Conservation (phyloP, 148 eudicot species). For the Oxyria digyna region DNA sequence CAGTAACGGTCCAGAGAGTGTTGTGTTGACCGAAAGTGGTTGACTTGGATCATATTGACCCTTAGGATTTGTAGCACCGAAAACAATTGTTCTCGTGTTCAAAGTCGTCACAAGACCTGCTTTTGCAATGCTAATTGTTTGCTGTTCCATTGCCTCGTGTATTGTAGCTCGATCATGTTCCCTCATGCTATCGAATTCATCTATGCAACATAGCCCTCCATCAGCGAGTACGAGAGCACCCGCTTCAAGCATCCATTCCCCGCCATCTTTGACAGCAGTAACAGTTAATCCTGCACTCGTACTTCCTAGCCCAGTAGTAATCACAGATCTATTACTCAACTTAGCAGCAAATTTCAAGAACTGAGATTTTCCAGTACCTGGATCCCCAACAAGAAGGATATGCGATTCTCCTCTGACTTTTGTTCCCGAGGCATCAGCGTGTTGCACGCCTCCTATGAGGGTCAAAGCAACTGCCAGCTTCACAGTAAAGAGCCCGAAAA, state of each 20-base stretch:
- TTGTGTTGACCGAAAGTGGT: constrained; percentile 80
- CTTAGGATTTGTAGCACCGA: constrained; percentile 98
- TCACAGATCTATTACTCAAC: constrained; percentile 81
- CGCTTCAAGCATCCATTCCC: constrained; percentile 99
- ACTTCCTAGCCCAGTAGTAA: constrained; percentile 90
- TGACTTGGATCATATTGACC: constrained; percentile 93
- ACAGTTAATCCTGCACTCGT: constrained; percentile 97
- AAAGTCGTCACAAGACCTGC: constrained; percentile 98
- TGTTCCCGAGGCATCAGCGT: constrained; percentile 91
- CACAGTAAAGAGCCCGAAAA: constrained; percentile 92
- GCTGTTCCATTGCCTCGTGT: constrained; percentile 99
- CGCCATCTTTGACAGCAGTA: constrained; percentile 92
- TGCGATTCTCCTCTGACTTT: constrained; percentile 96
- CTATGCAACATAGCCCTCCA: constrained; percentile 97
- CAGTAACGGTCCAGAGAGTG: constrained; percentile 92
- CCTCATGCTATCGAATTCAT: constrained; percentile 95
- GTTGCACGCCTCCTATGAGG: constrained; percentile 95
- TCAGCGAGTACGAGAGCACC: constrained; percentile 97
- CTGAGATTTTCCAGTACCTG: constrained; percentile 93
- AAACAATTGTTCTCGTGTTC: constrained; percentile 75
- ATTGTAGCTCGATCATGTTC: constrained; percentile 98
- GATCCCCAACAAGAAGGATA: constrained; percentile 95
- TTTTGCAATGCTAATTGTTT: constrained; percentile 93
- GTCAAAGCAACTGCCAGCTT: constrained; percentile 93
- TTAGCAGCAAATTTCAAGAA: constrained; percentile 85